These are phyloP conservation scores for Melastoma candidum DNA, from an alignment of 441 rosid species.

Conservation along the genomic window DNA sequence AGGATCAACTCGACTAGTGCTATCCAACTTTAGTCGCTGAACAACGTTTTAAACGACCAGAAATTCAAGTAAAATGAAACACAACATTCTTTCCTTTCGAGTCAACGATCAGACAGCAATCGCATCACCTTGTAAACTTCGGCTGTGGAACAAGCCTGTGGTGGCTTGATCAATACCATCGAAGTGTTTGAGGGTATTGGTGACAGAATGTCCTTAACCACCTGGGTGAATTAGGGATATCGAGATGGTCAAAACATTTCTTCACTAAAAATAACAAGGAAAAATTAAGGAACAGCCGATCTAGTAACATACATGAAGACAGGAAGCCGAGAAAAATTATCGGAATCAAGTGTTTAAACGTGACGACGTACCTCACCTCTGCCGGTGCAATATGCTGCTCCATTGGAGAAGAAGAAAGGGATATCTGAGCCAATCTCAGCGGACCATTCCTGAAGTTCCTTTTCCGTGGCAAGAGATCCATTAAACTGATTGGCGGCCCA, in stretches of 20 bases:
- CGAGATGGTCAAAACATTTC: neutral
- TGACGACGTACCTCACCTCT: conserved; percentile 80
- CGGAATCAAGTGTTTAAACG: too few species aligned
- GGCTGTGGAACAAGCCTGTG: conserved; percentile 81
- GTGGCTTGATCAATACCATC: conserved; percentile 87
- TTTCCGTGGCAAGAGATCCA: conserved; percentile 63
- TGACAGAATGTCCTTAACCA: conserved; percentile 77
- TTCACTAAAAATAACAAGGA: neutral
- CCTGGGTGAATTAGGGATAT: conserved; percentile 24
- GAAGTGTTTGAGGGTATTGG: conserved; percentile 60
- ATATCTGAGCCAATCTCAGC: conserved; percentile 94
- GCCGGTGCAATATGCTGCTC: conserved; percentile 92
- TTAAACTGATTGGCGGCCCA: conserved; percentile 97
- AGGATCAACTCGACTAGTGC: conserved; percentile 64
- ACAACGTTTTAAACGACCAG: conserved; percentile 12
- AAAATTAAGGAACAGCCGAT: neutral
- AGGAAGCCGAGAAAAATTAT: too few species aligned
- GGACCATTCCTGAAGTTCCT: conserved; percentile 94
- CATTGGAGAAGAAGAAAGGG: conserved; percentile 91
- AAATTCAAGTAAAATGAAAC: conserved; percentile 3
- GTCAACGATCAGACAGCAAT: neutral
- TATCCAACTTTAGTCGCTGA: conserved; percentile 63
- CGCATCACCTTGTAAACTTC: conserved; percentile 80
- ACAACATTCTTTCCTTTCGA: neutral
- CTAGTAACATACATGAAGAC: too few species aligned